Evolutionary conservation across 345 rosid genomes (phyloP), one percentile per base, ranked within the genome.

Genomic region (Melaleuca quinquenervia): DNA sequence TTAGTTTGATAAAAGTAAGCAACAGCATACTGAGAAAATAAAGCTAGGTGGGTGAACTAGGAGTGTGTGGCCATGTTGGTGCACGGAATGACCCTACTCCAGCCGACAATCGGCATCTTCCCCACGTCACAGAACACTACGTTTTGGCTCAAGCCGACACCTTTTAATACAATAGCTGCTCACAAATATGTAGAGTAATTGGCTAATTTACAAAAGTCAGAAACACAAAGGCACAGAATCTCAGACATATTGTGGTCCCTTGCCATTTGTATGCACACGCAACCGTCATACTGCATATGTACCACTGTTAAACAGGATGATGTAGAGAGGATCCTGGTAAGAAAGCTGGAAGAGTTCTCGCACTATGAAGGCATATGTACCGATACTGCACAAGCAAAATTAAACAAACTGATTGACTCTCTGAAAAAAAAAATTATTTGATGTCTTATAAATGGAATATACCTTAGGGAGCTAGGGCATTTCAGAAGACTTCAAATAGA

Each of bases 241-340:
- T n/a, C n/a, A n/a, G n/a, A n/a, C n/a, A n/a, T n/a, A n/a, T n/a
- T n/a, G n/a, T n/a, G n/a, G n/a, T n/a, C n/a, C n/a, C n/a, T n/a
- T n/a, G n/a, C n/a, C n/a, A n/a, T n/a, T n/a, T n/a, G n/a, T n/a
- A n/a, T n/a, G n/a, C n/a, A n/a, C n/a, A n/a, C n/a, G n/a, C n/a
- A n/a, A n/a, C n/a, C n/a, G n/a, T n/a, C n/a, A n/a, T n/a, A n/a
- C n/a, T n/a, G n/a, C n/a, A n/a, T n/a, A n/a, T n/a, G n/a, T 87
- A 51, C 84, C 85, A 74, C 45, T 86, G 27, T 85, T 92, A 89
- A 95, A 85, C 58, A 96, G 85, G 84, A 95, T 88, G 18, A 95
- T 91, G 91, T 93, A 94, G 60, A 94, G 91, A 6, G 98, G 96
- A 87, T 96, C 98, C 44, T 90, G 91, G 49, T 93, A 87, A 86